Conservation (phyloP, 345 rosid genomes). For the Geranium brycei region DNA sequence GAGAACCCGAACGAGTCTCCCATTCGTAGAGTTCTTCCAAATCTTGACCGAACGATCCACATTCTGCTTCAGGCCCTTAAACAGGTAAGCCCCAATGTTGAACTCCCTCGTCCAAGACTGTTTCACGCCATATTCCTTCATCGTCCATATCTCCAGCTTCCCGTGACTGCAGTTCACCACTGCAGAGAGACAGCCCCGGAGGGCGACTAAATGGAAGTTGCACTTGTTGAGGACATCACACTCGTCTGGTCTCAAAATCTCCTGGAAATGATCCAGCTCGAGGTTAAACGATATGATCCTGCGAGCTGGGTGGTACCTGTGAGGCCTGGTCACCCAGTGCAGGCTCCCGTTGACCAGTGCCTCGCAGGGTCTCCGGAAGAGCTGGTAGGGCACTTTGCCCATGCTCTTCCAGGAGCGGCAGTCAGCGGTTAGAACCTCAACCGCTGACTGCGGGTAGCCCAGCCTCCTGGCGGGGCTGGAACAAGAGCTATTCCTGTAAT, state of each 20-base stretch:
- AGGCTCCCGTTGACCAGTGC: conserved; percentile 64
- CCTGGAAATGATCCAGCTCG: conserved; percentile 55
- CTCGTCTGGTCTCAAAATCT: conserved; percentile 54
- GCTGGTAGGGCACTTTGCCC: conserved; percentile 51
- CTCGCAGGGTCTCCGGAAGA: conserved; percentile 47
- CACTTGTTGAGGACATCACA: conserved; percentile 50
- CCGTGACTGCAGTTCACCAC: conserved; percentile 54
- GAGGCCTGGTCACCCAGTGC: conserved; percentile 63
- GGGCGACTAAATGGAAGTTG: conserved; percentile 41
- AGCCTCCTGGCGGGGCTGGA: conserved; percentile 15
- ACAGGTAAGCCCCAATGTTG: conserved; percentile 11
- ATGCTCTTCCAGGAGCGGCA: conserved; percentile 43
- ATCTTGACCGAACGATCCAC: not conserved
- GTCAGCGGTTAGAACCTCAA: conserved; percentile 24
- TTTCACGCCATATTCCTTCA: conserved; percentile 15
- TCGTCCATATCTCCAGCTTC: conserved; percentile 48
- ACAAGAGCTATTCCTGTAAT: conserved; percentile 14
- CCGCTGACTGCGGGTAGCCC: conserved; percentile 18
- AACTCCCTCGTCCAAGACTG: conserved; percentile 22
- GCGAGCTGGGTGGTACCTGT: conserved; percentile 46
- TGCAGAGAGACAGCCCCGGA: conserved; percentile 52
- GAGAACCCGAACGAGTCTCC: conserved; percentile 1
- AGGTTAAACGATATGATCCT: conserved; percentile 65
- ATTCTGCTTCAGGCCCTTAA: conserved; percentile 5
- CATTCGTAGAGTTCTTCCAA: not conserved